Evolutionary conservation across 106 monocot genomes (phyloP).

Genomic region (Dioscorea alata): DNA sequence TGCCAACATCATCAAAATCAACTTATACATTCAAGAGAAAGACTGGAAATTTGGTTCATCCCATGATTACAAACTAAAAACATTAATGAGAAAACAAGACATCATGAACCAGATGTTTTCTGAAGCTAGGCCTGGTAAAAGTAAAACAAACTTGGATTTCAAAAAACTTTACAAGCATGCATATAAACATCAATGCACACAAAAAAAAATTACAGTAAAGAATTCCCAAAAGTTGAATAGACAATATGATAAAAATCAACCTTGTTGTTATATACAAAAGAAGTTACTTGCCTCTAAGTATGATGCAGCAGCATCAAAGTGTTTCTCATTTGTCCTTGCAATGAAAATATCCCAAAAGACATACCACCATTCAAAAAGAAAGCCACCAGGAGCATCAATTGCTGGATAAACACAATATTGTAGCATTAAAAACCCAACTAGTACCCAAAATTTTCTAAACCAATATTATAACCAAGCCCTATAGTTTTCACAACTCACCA

Average conservation of each 20-base stretch:
- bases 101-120: not conserved
- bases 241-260: not conserved
- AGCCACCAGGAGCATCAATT: conserved; percentile 98
- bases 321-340: conserved; percentile 88
- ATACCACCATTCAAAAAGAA: conserved; percentile 99
- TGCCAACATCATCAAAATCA: conserved; percentile 32
- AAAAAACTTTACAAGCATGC: not conserved
- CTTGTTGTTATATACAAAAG: no score
- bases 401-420: no score
- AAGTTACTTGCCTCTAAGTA: conserved; percentile 49
- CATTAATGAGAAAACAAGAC: not conserved
- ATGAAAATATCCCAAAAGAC: conserved; percentile 99
- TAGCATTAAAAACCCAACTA: no score
- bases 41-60: not conserved
- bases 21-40: not conserved
- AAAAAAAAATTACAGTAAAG: no score
- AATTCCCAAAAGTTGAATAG: not conserved
- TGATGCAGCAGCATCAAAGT: conserved; percentile 88
- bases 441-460: no score
- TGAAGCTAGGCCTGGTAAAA: no score
- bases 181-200: not conserved
- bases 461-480: no score
- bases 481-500: no score
- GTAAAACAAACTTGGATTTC: no score
- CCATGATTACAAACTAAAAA: no score